Conservation (phyloP, 805 yeast genomes). For the Saccharomyces jurei region DNA sequence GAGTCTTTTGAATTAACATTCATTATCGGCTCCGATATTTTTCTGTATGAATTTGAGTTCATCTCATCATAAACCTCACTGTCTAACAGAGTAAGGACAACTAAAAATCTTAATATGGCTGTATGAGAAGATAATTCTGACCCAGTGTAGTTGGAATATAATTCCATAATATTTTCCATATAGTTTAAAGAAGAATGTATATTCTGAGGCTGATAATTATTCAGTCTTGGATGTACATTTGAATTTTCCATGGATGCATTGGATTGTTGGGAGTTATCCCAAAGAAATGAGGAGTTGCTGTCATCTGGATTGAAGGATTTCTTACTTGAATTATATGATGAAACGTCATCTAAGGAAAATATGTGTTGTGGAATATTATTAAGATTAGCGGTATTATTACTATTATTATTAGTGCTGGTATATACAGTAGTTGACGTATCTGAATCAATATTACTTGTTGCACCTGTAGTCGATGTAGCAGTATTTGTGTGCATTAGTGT, state of each 20-base stretch:
- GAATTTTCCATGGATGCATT: neutral
- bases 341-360: conserved; percentile 1
- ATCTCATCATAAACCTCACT: conserved; percentile 13
- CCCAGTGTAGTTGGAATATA: conserved; percentile 7
- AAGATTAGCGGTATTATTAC: neutral
- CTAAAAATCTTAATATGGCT: conserved; percentile 14
- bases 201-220: neutral
- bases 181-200: neutral
- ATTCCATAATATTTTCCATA: conserved; percentile 10
- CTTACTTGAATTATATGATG: conserved; percentile 1
- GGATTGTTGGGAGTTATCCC: neutral
- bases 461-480: neutral
- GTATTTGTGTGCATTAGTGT: neutral
- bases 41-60: conserved; percentile 9
- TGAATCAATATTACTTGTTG: neutral
- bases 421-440: neutral
- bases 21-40: conserved; percentile 5
- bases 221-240: neutral
- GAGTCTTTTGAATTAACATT: conserved; percentile 1
- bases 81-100: conserved; percentile 14
- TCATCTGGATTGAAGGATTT: neutral
- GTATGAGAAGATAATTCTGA: conserved; percentile 13
- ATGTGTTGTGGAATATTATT: neutral
- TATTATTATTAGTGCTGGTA: neutral
- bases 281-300: neutral